These are phyloP conservation scores for Candida sithepensis DNA, from an alignment of 805 yeast genomes.

Conservation along the genomic window DNA sequence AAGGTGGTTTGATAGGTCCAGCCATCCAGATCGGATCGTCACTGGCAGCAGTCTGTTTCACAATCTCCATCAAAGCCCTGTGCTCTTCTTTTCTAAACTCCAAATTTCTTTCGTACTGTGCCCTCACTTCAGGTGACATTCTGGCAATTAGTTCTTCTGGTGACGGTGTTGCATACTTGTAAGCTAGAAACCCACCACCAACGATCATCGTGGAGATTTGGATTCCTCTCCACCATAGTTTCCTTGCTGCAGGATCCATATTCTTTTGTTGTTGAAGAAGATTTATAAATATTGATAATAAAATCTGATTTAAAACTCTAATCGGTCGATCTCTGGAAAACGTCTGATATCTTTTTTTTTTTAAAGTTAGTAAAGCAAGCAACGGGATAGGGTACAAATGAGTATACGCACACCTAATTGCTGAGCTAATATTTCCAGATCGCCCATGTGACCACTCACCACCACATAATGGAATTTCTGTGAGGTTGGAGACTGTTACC, in stretches of 20 bases:
- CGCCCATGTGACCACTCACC: no score
- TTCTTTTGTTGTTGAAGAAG: no score
- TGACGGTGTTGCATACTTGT: slow-evolving; percentile 75
- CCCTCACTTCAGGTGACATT: slow-evolving; percentile 80
- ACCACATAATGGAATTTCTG: no score
- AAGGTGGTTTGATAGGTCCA: slow-evolving; percentile 65
- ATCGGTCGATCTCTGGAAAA: no score
- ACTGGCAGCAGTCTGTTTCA: slow-evolving; percentile 56
- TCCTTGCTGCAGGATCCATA: slow-evolving; percentile 7
- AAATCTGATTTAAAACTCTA: no score
- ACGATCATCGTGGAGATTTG: slow-evolving; percentile 61
- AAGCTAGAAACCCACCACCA: slow-evolving; percentile 68
- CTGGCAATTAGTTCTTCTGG: slow-evolving; percentile 73
- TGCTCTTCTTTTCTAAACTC: slow-evolving; percentile 66
- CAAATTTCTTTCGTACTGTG: slow-evolving; percentile 65
- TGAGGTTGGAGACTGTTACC: no score
- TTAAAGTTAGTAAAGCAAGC: no score
- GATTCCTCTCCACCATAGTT: slow-evolving; percentile 28
- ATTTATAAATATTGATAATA: no score
- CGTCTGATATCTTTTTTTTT: no score
- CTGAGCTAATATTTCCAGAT: no score
- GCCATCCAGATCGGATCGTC: slow-evolving; percentile 83
- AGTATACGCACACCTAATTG: no score
- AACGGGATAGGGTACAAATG: no score
- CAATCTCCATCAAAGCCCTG: slow-evolving; percentile 64